Percentiles rank a stretch among this genome's conserved stretches.
These are phyloP conservation scores for Phylloporus rhodoxanthus DNA, from an alignment of 768 basidiomycete genomes.

Conservation along the genomic window DNA sequence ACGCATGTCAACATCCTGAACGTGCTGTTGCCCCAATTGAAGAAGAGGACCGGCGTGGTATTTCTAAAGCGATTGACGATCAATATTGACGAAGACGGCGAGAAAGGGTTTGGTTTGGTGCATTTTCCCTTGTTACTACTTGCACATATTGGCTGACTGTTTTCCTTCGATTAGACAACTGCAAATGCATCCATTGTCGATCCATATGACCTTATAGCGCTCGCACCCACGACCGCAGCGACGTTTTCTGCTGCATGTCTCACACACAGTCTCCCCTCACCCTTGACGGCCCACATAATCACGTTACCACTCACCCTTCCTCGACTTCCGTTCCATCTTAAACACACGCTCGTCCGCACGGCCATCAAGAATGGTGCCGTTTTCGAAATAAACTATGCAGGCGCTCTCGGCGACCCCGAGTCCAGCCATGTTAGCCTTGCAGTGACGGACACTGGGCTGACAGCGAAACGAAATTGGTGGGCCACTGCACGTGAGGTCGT, in stretches of 20 bases:
- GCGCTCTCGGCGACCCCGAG: slow-evolving; percentile 61
- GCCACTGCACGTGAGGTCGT: slow-evolving; percentile 68
- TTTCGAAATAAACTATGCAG: slow-evolving; percentile 77
- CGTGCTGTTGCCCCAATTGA: slow-evolving; percentile 52
- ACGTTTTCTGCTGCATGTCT: slow-evolving; percentile 78
- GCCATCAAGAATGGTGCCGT: slow-evolving; percentile 78
- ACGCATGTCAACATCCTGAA: slow-evolving; percentile 61
- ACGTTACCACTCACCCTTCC: slow-evolving; percentile 72
- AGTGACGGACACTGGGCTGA: slow-evolving; percentile 46
- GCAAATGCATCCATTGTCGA: slow-evolving; percentile 57
- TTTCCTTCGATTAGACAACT: slow-evolving; percentile 50
- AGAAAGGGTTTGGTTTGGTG: slow-evolving; percentile 81
- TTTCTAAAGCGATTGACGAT: slow-evolving; percentile 77
- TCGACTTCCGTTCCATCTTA: slow-evolving; percentile 73
- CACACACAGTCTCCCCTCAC: slow-evolving; percentile 69
- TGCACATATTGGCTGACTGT: not conserved
- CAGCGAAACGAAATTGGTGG: slow-evolving; percentile 81
- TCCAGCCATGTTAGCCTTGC: slow-evolving; percentile 39
- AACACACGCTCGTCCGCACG: slow-evolving; percentile 76
- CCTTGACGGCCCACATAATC: slow-evolving; percentile 76
- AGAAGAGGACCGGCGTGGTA: slow-evolving; percentile 52
- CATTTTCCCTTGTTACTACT: slow-evolving; percentile 18
- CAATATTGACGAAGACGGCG: slow-evolving; percentile 74
- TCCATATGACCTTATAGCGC: slow-evolving; percentile 71
- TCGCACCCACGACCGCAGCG: slow-evolving; percentile 64